Evolutionary conservation across 805 yeast genomes (phyloP), one percentile per base, ranked within the genome.

Genomic region (Pichia californica): DNA sequence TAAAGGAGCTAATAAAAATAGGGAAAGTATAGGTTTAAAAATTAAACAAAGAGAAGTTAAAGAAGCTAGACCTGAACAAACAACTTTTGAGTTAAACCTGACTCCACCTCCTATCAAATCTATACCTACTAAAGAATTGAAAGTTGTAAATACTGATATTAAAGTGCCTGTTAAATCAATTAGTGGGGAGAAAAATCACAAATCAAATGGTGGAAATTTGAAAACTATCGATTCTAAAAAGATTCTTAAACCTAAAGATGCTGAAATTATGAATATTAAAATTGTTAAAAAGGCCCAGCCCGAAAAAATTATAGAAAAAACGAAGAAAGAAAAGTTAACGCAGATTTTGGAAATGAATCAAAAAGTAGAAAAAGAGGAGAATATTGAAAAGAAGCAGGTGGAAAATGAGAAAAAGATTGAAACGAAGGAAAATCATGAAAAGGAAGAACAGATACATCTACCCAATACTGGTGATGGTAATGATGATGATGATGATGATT

Each of bases 401-500:
- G n/a, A n/a, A 9, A 8, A 5, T 6, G 21, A n/a, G 6, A 15
- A 32, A 32, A 15, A 8, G 7, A 27, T 11, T 27, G n/a, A n/a
- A n/a, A n/a, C n/a, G n/a, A n/a, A n/a, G n/a, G n/a, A n/a, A 30
- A 15, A 30, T 13, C 13, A 27, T 23, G 29, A 13, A 9, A 27
- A 27, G 2, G n/a, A n/a, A n/a, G n/a, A n/a, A 27, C 2, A 11
- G 29, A 30, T 6, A 30, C 36, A 27, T 7, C 27, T 25, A 25
- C 7, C 7, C 27, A 27, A 11, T 27, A 33, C 25, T 7, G 48
- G 31, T 28, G 35, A 38, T 32, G 37, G 38, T 21, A 41, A 42
- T 14, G 55, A 47, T 8, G 52, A 49, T 20, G 36, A 40, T n/a
- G 43, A 43, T 9, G 61, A 52, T 11, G 56, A 55, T 11, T 55